These are phyloP conservation scores for Thalassiosira hispida DNA, from an alignment of 352 stramenopile genomes.

Conservation along the genomic window DNA sequence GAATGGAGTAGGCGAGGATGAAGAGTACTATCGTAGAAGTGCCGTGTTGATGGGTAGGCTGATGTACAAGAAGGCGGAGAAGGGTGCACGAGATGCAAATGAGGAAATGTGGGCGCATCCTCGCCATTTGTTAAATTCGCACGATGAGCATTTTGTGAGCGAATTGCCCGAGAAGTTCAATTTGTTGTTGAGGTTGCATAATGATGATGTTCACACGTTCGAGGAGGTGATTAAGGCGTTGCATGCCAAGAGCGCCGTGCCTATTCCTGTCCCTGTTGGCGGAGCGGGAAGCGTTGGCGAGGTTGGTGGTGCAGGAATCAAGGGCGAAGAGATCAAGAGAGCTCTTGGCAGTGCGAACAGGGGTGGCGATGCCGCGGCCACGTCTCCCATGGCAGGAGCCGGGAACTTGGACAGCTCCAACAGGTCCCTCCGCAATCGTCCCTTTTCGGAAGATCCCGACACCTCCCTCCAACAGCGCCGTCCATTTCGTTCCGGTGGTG, in stretches of 20 bases:
- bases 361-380: neutral
- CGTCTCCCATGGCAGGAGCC: neutral
- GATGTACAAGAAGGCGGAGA: neutral
- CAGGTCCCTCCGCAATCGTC: constrained; percentile 29
- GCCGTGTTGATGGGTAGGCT: constrained; percentile 22
- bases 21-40: constrained; percentile 67
- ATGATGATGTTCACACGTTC: constrained; percentile 98
- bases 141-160: constrained; percentile 40
- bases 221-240: constrained; percentile 95
- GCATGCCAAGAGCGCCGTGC: constrained; percentile 42
- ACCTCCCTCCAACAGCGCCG: constrained; percentile 12
- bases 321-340: constrained; percentile 21
- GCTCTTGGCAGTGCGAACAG: neutral
- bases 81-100: neutral
- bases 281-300: constrained; percentile 83
- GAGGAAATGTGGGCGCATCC: constrained; percentile 44
- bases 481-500: constrained; percentile 9
- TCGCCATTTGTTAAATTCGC: constrained; percentile 47
- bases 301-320: constrained; percentile 47
- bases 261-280: constrained; percentile 50
- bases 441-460: constrained; percentile 21
- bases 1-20: constrained; percentile 58
- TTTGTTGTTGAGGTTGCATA: constrained; percentile 94
- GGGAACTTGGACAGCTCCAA: too few species aligned
- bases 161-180: constrained; percentile 76